A percentile compares a stretch with the other conserved stretches of the same genome.
These are phyloP conservation scores for Syzygium aromaticum DNA, from an alignment of 345 rosid genomes.

Conservation along the genomic window DNA sequence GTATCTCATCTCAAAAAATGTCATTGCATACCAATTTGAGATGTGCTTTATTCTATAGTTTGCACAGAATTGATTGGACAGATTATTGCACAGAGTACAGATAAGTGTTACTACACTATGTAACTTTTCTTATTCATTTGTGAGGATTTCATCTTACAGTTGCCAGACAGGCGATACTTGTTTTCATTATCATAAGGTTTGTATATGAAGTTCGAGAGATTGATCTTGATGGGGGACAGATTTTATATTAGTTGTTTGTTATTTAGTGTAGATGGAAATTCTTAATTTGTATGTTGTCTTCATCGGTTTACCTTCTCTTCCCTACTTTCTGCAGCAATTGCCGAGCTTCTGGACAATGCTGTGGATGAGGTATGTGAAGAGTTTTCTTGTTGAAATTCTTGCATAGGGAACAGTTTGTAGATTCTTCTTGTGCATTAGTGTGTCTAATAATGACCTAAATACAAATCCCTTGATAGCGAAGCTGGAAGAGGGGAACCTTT, in stretches of 20 bases:
- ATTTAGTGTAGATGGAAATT: not conserved
- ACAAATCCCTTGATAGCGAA: not conserved
- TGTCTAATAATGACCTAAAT: not conserved
- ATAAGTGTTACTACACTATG: not conserved
- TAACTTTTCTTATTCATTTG: not conserved
- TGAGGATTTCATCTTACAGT: not conserved
- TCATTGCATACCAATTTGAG: not conserved
- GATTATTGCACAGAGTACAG: not conserved
- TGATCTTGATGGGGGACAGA: not conserved
- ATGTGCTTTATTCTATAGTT: not conserved
- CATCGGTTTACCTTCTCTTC: not conserved
- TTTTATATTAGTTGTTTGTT: not conserved
- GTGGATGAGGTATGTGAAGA: slow-evolving; percentile 69
- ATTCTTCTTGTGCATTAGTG: not conserved
- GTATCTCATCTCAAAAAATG: not conserved
- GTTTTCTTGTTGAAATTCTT: not conserved
- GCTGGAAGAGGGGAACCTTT: not conserved
- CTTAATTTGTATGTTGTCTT: not conserved
- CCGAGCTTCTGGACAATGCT: slow-evolving; percentile 94
- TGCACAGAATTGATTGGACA: not conserved
- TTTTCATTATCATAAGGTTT: not conserved
- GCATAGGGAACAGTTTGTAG: not conserved
- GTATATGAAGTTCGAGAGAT: not conserved
- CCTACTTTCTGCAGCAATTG: slow-evolving; percentile 56
- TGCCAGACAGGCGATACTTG: not conserved